Percentiles rank a stretch among this genome's conserved stretches.
Evolutionary conservation across 1,284 basidiomycete species (phyloP).

Genomic region (Vanrija pseudolonga): DNA sequence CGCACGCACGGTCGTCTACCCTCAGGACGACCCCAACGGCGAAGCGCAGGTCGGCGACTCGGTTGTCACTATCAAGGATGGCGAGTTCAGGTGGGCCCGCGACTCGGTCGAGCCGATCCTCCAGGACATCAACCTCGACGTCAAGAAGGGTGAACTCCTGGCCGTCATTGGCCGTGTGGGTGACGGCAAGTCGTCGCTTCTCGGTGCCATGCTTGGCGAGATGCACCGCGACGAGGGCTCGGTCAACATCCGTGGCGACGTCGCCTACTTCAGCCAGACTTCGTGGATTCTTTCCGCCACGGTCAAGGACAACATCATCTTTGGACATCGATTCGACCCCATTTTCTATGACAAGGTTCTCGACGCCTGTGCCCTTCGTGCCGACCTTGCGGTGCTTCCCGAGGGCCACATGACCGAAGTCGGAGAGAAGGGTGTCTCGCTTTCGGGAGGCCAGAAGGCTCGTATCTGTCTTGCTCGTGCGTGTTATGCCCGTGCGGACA

Average conservation of each 20-base stretch:
- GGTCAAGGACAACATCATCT: constrained; percentile 82
- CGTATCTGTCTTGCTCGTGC: constrained; percentile 59
- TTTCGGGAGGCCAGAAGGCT: constrained; percentile 62
- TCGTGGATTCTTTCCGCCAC: constrained; percentile 85
- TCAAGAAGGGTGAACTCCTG: constrained; percentile 80
- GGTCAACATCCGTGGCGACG: constrained; percentile 64
- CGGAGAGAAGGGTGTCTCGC: constrained; percentile 57
- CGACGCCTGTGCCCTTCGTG: constrained; percentile 74
- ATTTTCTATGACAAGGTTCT: constrained; percentile 44
- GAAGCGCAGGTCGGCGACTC: constrained; percentile 60
- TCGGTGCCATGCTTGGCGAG: constrained; percentile 63
- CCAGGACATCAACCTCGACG: constrained; percentile 69
- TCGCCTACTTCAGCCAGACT: constrained; percentile 87
- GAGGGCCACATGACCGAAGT: constrained; percentile 72
- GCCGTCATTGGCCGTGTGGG: constrained; percentile 87
- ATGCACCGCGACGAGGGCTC: constrained; percentile 75
- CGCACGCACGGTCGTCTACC: constrained; percentile 56
- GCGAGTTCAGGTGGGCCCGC: constrained; percentile 74
- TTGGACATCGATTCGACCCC: constrained; percentile 82
- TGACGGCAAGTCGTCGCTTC: constrained; percentile 69
- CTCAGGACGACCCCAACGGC: constrained; percentile 50
- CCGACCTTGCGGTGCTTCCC: constrained; percentile 71
- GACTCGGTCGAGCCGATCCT: constrained; percentile 60
- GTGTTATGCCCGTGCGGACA: constrained; percentile 59
- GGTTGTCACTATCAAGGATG: constrained; percentile 66